phyloP scores from a whole-genome alignment of 1,139 yeast genomes.

The Zygosaccharomyces sapae region DNA sequence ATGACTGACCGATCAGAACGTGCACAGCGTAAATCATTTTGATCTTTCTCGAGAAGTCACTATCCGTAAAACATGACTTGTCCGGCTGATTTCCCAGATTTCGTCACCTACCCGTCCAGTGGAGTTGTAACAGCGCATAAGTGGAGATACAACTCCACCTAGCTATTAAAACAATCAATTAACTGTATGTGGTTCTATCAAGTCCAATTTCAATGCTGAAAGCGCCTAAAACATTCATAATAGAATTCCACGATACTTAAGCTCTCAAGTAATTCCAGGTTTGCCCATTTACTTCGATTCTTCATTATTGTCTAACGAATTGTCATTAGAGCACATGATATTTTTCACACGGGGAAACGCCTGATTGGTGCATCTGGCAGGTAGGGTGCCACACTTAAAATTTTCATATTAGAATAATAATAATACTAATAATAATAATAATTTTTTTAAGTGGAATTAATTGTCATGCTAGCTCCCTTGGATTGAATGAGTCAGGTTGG shows the following conservation, averaged over 20 bases:
- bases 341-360: slow-evolving; percentile 1
- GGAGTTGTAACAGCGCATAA: not conserved
- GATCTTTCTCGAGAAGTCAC: not conserved
- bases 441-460: not conserved
- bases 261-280: not conserved
- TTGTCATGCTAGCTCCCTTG: not conserved
- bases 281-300: not conserved
- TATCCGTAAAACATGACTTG: not conserved
- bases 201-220: not conserved
- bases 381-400: slow-evolving; percentile 3
- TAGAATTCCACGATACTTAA: not conserved
- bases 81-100: not conserved
- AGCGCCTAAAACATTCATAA: not conserved
- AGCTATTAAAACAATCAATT: not conserved
- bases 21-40: slow-evolving; percentile 43
- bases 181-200: not conserved
- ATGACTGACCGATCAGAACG: too few species aligned
- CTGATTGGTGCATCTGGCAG: slow-evolving; percentile 1
- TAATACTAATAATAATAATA: too few species aligned
- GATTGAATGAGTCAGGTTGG: slow-evolving; percentile 2
- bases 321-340: not conserved
- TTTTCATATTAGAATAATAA: not conserved
- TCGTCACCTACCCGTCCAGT: not conserved
- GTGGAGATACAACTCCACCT: slow-evolving; percentile 6
- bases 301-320: not conserved